Conservation (phyloP, 495 filamentous ascomycete genomes). For the Aspergillus olivimuriae region DNA sequence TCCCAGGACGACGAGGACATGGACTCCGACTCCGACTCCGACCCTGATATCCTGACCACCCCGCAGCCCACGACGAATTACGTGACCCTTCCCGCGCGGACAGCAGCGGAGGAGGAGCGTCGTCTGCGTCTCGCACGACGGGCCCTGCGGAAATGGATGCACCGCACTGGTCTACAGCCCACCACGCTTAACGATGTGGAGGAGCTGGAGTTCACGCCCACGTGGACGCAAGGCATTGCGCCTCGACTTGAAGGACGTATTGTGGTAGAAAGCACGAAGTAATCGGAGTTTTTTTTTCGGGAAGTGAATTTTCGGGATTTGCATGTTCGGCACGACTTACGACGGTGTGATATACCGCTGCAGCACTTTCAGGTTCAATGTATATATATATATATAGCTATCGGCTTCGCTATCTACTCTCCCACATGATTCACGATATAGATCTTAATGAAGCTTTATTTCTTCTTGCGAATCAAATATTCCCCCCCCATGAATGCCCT, state of each 20-base stretch:
- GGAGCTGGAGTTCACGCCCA: slow-evolving; percentile 50
- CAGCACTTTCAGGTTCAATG: too few relatives aligned
- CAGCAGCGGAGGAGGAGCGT: slow-evolving; percentile 33
- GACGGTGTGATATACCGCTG: slow-evolving; percentile 3
- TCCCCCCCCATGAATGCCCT: slow-evolving; percentile 21
- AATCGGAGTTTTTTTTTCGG: neutral
- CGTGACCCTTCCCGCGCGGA: slow-evolving; percentile 31
- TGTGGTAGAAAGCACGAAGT: slow-evolving; percentile 21
- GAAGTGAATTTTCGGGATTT: too few relatives aligned
- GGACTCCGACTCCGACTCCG: slow-evolving; percentile 41
- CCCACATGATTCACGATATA: too few relatives aligned
- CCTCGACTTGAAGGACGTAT: slow-evolving; percentile 76
- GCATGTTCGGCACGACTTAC: slow-evolving; percentile 7
- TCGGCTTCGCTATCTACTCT: too few relatives aligned
- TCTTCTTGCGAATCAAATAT: slow-evolving; percentile 8
- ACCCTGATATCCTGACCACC: slow-evolving; percentile 36
- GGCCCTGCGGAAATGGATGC: slow-evolving; percentile 68
- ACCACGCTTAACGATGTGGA: slow-evolving; percentile 26
- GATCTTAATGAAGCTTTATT: neutral
- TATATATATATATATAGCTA: too few relatives aligned
- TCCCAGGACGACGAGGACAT: slow-evolving; percentile 33
- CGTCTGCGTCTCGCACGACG: slow-evolving; percentile 48
- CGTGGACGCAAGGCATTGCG: slow-evolving; percentile 74
- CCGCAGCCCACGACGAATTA: slow-evolving; percentile 32
- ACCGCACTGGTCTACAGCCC: slow-evolving; percentile 53